Conservation (phyloP, 2,329 filamentous ascomycete species). For the Pestalotiopsis sp. region DNA sequence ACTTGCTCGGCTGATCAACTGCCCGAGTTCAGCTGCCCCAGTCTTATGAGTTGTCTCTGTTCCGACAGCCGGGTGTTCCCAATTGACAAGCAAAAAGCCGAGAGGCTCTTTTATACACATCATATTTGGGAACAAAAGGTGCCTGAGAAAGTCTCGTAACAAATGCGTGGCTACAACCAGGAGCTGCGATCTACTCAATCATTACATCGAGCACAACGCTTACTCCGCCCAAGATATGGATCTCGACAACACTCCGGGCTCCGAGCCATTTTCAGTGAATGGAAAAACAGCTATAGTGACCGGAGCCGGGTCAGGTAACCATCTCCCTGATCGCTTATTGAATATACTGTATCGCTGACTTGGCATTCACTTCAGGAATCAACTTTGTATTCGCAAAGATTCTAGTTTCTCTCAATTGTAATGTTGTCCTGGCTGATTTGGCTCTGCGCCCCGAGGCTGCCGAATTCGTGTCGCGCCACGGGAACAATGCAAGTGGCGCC, state of each 20-base stretch:
- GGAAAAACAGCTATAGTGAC: conserved; percentile 56
- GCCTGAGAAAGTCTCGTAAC: too few species aligned
- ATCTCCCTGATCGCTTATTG: background rate
- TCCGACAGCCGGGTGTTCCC: too few species aligned
- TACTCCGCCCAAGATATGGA: background rate
- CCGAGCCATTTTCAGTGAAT: conserved; percentile 27
- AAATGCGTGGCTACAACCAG: too few species aligned
- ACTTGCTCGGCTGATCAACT: background rate
- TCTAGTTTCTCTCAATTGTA: conserved; percentile 43
- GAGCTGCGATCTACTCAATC: background rate
- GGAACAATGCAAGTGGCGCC: conserved; percentile 18
- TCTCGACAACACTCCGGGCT: conserved; percentile 39
- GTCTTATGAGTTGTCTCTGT: background rate
- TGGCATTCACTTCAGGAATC: conserved; percentile 33
- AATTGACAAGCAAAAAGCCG: too few species aligned
- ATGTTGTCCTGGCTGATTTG: conserved; percentile 48
- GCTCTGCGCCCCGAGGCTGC: conserved; percentile 44
- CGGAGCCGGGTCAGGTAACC: conserved; percentile 53
- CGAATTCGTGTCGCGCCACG: conserved; percentile 30
- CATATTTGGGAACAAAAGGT: too few species aligned
- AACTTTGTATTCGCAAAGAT: conserved; percentile 46
- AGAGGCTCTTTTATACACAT: too few species aligned
- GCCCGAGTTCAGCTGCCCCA: background rate
- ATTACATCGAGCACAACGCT: background rate
- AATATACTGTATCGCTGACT: conserved; percentile 4